A percentile compares a stretch with the other conserved stretches of the same genome.
Evolutionary conservation across 768 basidiomycete species (phyloP).

Genomic region (Lenzites betulinus): DNA sequence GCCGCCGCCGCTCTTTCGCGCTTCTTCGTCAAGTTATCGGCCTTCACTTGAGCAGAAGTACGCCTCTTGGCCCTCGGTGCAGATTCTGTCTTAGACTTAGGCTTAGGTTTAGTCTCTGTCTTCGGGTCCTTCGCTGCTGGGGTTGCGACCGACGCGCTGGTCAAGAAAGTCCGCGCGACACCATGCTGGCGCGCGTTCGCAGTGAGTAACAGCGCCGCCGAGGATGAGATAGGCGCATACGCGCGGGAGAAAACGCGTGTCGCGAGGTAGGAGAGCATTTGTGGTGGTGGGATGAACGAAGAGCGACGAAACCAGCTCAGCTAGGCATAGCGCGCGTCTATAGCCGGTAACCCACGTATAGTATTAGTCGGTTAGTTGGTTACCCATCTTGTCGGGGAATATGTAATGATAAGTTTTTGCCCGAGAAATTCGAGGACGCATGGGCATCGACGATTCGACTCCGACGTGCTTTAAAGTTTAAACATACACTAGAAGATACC

Average conservation of each 20-base stretch:
- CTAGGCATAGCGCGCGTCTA: background rate
- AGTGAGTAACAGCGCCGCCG: background rate
- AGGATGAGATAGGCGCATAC: background rate
- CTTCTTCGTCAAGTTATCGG: background rate
- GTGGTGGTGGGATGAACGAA: background rate
- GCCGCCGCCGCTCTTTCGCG: background rate
- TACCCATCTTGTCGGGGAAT: background rate
- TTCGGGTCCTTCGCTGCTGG: background rate
- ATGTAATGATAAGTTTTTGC: too few relatives aligned
- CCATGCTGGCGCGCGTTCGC: slow-evolving; percentile 1
- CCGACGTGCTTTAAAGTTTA: too few relatives aligned
- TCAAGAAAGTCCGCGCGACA: slow-evolving; percentile 17
- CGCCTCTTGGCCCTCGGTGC: background rate
- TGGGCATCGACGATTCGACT: too few relatives aligned
- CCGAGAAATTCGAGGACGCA: too few relatives aligned
- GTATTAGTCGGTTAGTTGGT: too few relatives aligned
- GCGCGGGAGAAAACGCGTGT: slow-evolving; percentile 20
- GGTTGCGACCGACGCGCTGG: slow-evolving; percentile 5
- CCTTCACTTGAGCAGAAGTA: background rate
- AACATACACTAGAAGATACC: too few relatives aligned
- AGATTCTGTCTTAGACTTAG: background rate
- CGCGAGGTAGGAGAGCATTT: slow-evolving; percentile 17
- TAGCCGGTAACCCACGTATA: background rate
- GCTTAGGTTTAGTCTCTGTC: background rate
- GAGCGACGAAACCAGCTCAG: background rate